Evolutionary conservation across 208 protist genomes (phyloP).

Genomic region (Acanthamoeba castellanii): DNA sequence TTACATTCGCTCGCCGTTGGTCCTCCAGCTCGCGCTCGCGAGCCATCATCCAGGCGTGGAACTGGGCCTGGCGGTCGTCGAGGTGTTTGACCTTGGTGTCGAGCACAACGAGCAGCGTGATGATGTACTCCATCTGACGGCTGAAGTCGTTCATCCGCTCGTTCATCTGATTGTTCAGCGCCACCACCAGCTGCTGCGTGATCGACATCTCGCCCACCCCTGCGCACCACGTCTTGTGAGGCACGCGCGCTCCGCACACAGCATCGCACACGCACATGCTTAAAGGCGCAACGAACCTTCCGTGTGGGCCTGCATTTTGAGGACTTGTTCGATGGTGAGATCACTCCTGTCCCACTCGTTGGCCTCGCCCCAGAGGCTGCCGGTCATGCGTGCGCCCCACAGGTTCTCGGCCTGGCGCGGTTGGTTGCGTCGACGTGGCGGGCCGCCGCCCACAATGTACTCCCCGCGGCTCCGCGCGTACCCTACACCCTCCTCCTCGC

Average conservation of each 20-base stretch:
- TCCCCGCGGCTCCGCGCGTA: not conserved
- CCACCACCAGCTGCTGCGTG: conserved; percentile 66
- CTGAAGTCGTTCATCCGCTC: conserved; percentile 66
- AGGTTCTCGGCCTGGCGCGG: not conserved
- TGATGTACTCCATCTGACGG: conserved; percentile 60
- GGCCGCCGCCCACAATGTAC: not conserved
- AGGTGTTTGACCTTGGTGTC: conserved; percentile 65
- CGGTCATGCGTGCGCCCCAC: conserved; percentile 39
- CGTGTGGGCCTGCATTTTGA: conserved; percentile 28
- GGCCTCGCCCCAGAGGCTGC: conserved; percentile 23
- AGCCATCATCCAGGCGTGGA: conserved; percentile 8
- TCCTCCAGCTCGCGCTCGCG: too few species aligned
- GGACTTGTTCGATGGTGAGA: conserved; percentile 37
- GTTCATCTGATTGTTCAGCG: conserved; percentile 70
- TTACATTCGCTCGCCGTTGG: too few species aligned
- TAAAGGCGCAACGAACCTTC: not conserved
- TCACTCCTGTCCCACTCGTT: conserved; percentile 41
- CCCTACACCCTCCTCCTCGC: not conserved
- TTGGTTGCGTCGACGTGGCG: too few species aligned
- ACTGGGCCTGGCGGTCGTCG: conserved; percentile 36
- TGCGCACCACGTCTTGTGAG: too few species aligned
- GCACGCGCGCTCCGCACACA: too few species aligned
- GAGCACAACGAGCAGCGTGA: conserved; percentile 41
- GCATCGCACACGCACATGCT: too few species aligned
- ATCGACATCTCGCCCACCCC: conserved; percentile 63